Conservation (phyloP, 352 stramenopile species). For the Pythium dissimile region DNA sequence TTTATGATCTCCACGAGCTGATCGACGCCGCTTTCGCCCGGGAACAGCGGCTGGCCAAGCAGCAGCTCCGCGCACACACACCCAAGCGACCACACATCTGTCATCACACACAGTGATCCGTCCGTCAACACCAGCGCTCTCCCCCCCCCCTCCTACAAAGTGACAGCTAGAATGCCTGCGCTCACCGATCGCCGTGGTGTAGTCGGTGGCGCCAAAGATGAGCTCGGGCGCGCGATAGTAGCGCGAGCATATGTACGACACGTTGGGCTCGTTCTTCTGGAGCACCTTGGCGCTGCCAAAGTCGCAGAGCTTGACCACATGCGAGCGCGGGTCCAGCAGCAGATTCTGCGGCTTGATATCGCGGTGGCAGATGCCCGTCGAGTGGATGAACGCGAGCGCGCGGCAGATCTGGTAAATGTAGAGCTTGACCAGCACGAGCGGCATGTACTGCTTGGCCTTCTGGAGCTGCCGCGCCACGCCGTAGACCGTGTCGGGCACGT, state of each 20-base stretch:
- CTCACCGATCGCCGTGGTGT: slow-evolving; percentile 97
- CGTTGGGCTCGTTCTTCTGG: slow-evolving; percentile 97
- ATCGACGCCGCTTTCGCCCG: slow-evolving; percentile 97
- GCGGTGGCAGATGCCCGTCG: slow-evolving; percentile 96
- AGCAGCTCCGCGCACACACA: slow-evolving; percentile 99
- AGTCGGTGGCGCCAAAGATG: slow-evolving; percentile 99
- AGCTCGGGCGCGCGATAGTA: slow-evolving; percentile 99
- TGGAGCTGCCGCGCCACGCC: slow-evolving; percentile 94
- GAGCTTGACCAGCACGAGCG: slow-evolving; percentile 97
- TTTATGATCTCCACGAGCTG: slow-evolving; percentile 99
- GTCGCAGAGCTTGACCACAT: slow-evolving; percentile 99
- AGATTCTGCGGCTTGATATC: slow-evolving; percentile 99
- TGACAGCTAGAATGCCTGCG: background rate
- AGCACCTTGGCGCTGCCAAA: slow-evolving; percentile 97
- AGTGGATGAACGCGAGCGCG: slow-evolving; percentile 97
- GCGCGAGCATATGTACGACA: slow-evolving; percentile 99
- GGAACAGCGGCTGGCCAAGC: slow-evolving; percentile 97
- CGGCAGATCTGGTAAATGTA: slow-evolving; percentile 99
- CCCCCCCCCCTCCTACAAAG: too few relatives aligned
- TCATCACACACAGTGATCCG: too few relatives aligned
- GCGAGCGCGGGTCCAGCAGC: slow-evolving; percentile 95
- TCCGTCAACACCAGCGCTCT: too few relatives aligned
- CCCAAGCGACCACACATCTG: slow-evolving; percentile 95
- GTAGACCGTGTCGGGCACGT: slow-evolving; percentile 99
- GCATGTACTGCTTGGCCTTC: slow-evolving; percentile 97